Percentiles rank a stretch among this genome's conserved stretches.
These are phyloP conservation scores for Termitomyces sp. DNA, from an alignment of 768 basidiomycete genomes.

Conservation along the genomic window DNA sequence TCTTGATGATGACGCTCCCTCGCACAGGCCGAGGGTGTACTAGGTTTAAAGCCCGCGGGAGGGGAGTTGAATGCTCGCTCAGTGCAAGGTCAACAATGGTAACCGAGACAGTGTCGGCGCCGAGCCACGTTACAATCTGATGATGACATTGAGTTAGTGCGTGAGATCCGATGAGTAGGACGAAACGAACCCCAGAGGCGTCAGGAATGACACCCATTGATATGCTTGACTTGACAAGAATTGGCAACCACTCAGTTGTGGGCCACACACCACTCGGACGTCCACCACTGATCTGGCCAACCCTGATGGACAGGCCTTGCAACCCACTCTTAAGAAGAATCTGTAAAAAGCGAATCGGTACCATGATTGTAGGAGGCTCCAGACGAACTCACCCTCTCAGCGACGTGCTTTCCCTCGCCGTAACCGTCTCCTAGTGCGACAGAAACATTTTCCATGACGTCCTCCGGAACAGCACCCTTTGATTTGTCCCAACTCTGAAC, in stretches of 20 bases:
- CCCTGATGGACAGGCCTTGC: slow-evolving; percentile 23
- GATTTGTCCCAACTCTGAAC: slow-evolving; percentile 17
- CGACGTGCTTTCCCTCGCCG: slow-evolving; percentile 28
- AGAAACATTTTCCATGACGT: slow-evolving; percentile 19
- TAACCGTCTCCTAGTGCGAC: slow-evolving; percentile 25
- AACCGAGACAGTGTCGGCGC: slow-evolving; percentile 19
- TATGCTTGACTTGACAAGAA: slow-evolving; percentile 30
- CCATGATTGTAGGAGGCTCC: not conserved
- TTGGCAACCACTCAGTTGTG: slow-evolving; percentile 33
- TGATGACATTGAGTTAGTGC: not conserved
- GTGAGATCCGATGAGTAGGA: not conserved
- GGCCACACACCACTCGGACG: slow-evolving; percentile 31
- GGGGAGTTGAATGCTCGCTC: slow-evolving; percentile 10
- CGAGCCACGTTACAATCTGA: slow-evolving; percentile 25
- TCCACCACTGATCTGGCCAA: slow-evolving; percentile 34
- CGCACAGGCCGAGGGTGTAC: slow-evolving; percentile 27
- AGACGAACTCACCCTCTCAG: slow-evolving; percentile 22
- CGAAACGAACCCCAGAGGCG: slow-evolving; percentile 20
- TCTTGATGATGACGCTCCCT: slow-evolving; percentile 13
- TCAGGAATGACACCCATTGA: slow-evolving; percentile 23
- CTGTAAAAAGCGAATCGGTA: slow-evolving; percentile 12
- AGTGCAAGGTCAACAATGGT: slow-evolving; percentile 24
- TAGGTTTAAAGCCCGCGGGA: slow-evolving; percentile 21
- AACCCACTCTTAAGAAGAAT: slow-evolving; percentile 25
- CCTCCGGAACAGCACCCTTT: slow-evolving; percentile 26